Percentiles rank a stretch among this genome's conserved stretches.
These are phyloP conservation scores for bread wheat (Triticum aestivum) DNA, from an alignment of 176 grass and related monocot genomes.

Conservation along the genomic window IWGSC_CS_RefSeq_v2.1 NC_057805.1:8701753-8702252, in stretches of 20 bases:
- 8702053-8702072: not conserved
- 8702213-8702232: constrained; percentile 45
- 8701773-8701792: constrained; percentile 84
- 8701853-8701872: constrained; percentile 53
- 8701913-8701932: not conserved
- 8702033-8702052: constrained; percentile 54
- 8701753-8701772: not conserved
- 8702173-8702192: constrained; percentile 1
- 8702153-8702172: constrained; percentile 26
- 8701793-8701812: constrained; percentile 54
- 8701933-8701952: not conserved
- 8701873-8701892: constrained; percentile 75
- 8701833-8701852: constrained; percentile 47
- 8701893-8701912: constrained; percentile 2
- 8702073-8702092: constrained; percentile 10
- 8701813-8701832: constrained; percentile 14
- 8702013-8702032: constrained; percentile 74
- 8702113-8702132: not conserved
- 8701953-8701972: not conserved
- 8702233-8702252: not conserved
- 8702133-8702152: not conserved
- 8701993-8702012: constrained; percentile 64
- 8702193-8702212: constrained; percentile 33
- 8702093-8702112: not conserved
- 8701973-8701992: constrained; percentile 80